Conservation (phyloP, 495 filamentous ascomycete genomes). For the Penicillium subrubescens region DNA sequence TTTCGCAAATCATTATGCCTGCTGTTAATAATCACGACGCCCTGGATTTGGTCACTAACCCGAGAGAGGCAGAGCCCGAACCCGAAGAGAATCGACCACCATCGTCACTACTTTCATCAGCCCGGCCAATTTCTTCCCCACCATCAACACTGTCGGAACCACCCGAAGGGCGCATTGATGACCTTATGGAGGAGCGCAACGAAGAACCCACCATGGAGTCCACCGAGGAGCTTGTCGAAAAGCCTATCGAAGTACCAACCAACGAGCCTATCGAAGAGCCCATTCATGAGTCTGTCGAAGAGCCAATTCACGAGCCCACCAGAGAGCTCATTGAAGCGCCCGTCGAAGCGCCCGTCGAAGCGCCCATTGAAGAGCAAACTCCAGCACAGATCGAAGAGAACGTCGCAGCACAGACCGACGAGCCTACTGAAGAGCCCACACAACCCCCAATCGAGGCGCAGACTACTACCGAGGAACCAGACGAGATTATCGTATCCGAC, state of each 20-base stretch:
- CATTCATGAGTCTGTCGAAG: not conserved
- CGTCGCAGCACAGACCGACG: not conserved
- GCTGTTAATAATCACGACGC: not conserved
- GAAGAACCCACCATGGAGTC: not conserved
- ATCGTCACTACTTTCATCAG: not conserved
- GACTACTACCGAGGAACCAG: constrained; percentile 5
- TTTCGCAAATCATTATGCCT: not conserved
- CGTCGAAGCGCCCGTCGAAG: not conserved
- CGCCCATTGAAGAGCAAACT: not conserved
- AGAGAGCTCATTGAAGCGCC: not conserved
- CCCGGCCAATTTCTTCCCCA: not conserved
- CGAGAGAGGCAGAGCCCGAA: not conserved
- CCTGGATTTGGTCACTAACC: not conserved
- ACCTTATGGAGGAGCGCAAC: not conserved
- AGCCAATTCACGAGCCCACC: not conserved
- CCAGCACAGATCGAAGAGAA: not conserved
- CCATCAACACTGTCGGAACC: not conserved
- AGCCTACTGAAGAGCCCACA: not conserved
- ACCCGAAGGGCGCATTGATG: not conserved
- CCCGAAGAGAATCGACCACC: not conserved
- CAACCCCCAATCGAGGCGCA: not conserved
- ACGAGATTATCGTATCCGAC: constrained; percentile 36
- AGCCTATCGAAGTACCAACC: not conserved
- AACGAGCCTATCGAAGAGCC: not conserved
- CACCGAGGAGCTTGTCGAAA: not conserved